Percentiles rank a stretch among this genome's conserved stretches.
These are phyloP conservation scores for Grigorovia transvaalensis DNA, from an alignment of 805 yeast species.

Conservation along the genomic window DNA sequence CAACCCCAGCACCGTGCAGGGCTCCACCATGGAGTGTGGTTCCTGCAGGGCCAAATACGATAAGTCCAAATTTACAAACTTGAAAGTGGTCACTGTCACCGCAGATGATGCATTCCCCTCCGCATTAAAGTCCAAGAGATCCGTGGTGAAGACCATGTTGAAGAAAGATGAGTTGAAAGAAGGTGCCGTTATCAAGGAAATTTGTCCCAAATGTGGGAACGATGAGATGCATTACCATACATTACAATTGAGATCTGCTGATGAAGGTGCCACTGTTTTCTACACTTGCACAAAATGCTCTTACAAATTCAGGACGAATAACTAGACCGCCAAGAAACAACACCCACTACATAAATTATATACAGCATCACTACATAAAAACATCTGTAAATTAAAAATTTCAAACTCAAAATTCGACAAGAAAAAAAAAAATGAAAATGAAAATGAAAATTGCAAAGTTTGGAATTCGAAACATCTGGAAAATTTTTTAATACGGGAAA, in stretches of 20 bases:
- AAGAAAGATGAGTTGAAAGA: slow-evolving; percentile 73
- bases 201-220: slow-evolving; percentile 96
- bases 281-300: slow-evolving; percentile 93
- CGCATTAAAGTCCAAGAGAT: slow-evolving; percentile 62
- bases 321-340: slow-evolving; percentile 33
- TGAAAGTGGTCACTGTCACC: slow-evolving; percentile 80
- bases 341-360: too few species aligned
- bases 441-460: neutral
- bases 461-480: neutral
- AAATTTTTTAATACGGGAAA: neutral
- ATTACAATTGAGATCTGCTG: slow-evolving; percentile 91
- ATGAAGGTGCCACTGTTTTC: slow-evolving; percentile 98
- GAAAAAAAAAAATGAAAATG: neutral
- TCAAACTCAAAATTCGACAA: neutral
- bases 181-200: slow-evolving; percentile 95
- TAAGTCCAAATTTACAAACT: slow-evolving; percentile 47
- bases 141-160: slow-evolving; percentile 81
- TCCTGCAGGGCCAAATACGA: slow-evolving; percentile 34
- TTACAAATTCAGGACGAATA: slow-evolving; percentile 88
- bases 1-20: slow-evolving; percentile 36
- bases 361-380: neutral
- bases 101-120: slow-evolving; percentile 94
- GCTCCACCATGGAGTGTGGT: slow-evolving; percentile 44
- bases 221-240: slow-evolving; percentile 99
- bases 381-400: neutral